Percentiles rank a stretch among this genome's conserved stretches.
Conservation (phyloP, 139 green algal species). For the Chlorella sorokiniana region DNA sequence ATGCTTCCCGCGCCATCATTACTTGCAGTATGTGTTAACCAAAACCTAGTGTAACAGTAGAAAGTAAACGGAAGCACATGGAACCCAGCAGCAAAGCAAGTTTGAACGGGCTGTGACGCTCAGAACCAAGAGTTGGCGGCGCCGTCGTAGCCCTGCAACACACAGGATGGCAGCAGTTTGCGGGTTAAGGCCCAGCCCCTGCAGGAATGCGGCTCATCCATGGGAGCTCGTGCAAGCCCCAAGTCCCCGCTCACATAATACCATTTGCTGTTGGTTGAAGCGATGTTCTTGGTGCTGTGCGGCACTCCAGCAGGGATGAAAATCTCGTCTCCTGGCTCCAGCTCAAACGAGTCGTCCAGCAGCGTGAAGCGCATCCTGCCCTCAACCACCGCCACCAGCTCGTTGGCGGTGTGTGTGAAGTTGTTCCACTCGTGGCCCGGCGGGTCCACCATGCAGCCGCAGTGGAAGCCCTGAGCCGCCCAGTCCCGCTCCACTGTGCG, state of each 20-base stretch:
- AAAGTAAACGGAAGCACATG: no score
- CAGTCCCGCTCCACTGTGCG: slow-evolving; percentile 19
- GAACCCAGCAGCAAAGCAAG: not conserved
- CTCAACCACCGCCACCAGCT: slow-evolving; percentile 15
- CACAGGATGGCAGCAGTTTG: no score
- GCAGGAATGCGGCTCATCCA: not conserved
- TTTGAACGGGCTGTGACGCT: not conserved
- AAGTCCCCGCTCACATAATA: not conserved
- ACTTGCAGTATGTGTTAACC: no score
- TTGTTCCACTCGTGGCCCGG: slow-evolving; percentile 38
- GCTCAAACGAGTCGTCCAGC: slow-evolving; percentile 1
- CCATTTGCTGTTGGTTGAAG: slow-evolving; percentile 1
- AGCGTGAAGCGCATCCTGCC: slow-evolving; percentile 30
- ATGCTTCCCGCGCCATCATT: no score
- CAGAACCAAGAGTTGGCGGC: slow-evolving; percentile 28
- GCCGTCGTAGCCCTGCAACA: not conserved
- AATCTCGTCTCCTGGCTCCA: slow-evolving; percentile 29
- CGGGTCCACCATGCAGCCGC: slow-evolving; percentile 28
- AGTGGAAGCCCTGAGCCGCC: slow-evolving; percentile 16
- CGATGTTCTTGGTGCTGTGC: slow-evolving; percentile 31
- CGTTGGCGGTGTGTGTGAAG: slow-evolving; percentile 29
- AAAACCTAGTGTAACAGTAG: no score
- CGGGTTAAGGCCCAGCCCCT: no score
- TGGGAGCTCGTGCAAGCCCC: not conserved
- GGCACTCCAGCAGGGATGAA: slow-evolving; percentile 29